phyloP scores from a whole-genome alignment of 23 red algal genomes.

The Gracilaria domingensis region DNA sequence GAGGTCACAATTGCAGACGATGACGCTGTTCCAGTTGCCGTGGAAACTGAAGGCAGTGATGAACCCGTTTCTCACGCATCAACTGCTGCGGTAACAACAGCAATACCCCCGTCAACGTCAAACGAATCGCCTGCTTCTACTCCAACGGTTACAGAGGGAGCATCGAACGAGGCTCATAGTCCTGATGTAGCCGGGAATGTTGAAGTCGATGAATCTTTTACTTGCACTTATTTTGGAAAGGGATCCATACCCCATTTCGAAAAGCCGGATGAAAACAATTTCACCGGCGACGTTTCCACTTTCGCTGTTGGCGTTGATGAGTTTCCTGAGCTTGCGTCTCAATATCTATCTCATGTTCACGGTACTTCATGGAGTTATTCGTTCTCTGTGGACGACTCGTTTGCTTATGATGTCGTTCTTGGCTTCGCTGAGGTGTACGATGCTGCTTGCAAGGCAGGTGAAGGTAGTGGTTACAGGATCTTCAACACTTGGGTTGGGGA shows the following conservation, averaged over 20 bases:
- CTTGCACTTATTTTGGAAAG: slow-evolving; percentile 55
- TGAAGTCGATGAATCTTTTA: slow-evolving; percentile 16
- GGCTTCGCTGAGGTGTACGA: slow-evolving; percentile 64
- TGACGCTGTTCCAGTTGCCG: slow-evolving; percentile 1
- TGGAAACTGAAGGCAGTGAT: background rate
- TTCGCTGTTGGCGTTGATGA: slow-evolving; percentile 25
- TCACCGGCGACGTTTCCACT: slow-evolving; percentile 21
- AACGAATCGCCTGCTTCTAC: background rate
- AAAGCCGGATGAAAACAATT: slow-evolving; percentile 4
- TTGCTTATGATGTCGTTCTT: slow-evolving; percentile 38
- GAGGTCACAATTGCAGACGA: background rate
- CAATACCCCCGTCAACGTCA: background rate
- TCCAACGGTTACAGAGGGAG: background rate
- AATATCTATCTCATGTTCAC: slow-evolving; percentile 51
- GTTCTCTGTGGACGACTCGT: slow-evolving; percentile 27
- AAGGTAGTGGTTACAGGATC: slow-evolving; percentile 37
- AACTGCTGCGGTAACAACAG: background rate
- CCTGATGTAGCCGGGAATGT: background rate
- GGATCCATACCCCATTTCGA: slow-evolving; percentile 34
- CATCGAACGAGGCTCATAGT: background rate
- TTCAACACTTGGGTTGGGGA: slow-evolving; percentile 25
- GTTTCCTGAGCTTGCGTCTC: slow-evolving; percentile 51
- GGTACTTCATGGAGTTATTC: slow-evolving; percentile 48
- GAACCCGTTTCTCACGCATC: background rate
- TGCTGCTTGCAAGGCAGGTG: slow-evolving; percentile 38